Evolutionary conservation across 352 stramenopile species (phyloP).

Genomic region (Phytopythium oedochilum): DNA sequence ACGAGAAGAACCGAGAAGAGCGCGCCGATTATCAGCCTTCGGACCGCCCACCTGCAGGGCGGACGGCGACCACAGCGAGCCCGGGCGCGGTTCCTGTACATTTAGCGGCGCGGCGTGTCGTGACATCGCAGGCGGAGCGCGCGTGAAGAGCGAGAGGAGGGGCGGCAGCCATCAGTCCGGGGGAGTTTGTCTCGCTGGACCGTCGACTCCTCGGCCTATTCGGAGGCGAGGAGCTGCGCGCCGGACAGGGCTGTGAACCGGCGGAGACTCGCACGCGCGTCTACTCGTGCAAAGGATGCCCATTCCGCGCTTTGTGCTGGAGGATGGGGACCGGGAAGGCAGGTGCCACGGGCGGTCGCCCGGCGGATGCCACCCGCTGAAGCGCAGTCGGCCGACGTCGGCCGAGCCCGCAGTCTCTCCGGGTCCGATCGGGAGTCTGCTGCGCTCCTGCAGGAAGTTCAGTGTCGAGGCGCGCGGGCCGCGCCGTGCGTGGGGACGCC

Average conservation of each 20-base stretch:
- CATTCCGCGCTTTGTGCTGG: conserved; percentile 3
- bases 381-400: conserved; percentile 5
- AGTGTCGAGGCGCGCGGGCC: conserved; percentile 1
- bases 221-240: background rate
- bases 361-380: background rate
- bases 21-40: background rate
- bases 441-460: background rate
- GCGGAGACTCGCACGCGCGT: too few species aligned
- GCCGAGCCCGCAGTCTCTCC: background rate
- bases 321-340: conserved; percentile 5
- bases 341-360: conserved; percentile 6
- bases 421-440: background rate
- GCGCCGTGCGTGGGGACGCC: background rate
- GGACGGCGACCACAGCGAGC: conserved; percentile 1
- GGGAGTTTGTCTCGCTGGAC: conserved; percentile 19
- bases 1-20: background rate
- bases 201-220: background rate
- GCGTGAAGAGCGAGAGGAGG: background rate
- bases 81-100: conserved; percentile 1
- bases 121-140: background rate
- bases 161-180: conserved; percentile 3
- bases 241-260: too few species aligned
- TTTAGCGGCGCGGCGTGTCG: background rate
- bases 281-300: too few species aligned
- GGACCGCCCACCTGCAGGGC: background rate